These are phyloP conservation scores for Pseudohalonectria lignicola DNA, from an alignment of 2,329 filamentous ascomycete genomes.

Conservation along the genomic window DNA sequence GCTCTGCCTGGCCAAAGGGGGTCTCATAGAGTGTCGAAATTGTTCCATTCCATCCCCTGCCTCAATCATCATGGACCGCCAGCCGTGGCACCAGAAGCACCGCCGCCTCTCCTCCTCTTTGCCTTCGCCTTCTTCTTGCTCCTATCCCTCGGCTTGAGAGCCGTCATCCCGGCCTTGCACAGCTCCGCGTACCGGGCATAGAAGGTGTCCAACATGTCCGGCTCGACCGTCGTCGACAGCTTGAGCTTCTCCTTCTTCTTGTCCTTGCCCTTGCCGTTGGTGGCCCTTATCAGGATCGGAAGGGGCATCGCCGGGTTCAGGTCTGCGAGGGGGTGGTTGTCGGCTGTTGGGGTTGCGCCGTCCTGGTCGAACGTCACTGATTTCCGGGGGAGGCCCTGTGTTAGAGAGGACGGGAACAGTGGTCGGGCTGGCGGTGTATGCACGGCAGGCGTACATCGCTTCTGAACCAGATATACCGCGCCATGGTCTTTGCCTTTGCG, in stretches of 20 bases:
- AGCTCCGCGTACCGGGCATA: constrained; percentile 80
- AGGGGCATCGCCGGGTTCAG: constrained; percentile 46
- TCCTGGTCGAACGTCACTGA: constrained; percentile 6
- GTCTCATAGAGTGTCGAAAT: too few relatives aligned
- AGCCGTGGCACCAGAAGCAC: constrained; percentile 6
- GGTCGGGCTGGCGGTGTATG: not conserved
- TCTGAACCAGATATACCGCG: constrained; percentile 65
- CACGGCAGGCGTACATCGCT: constrained; percentile 46
- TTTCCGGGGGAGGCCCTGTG: not conserved
- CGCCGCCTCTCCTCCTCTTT: constrained; percentile 51
- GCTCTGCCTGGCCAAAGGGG: too few relatives aligned
- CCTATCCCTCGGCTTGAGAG: constrained; percentile 85
- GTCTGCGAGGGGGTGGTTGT: constrained; percentile 46
- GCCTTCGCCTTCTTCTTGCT: constrained; percentile 77
- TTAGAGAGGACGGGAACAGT: not conserved
- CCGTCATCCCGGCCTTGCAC: constrained; percentile 80
- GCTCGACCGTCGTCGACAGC: constrained; percentile 71
- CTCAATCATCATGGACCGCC: not conserved
- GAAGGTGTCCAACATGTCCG: constrained; percentile 67
- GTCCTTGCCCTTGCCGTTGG: constrained; percentile 61
- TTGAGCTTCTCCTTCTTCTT: constrained; percentile 53
- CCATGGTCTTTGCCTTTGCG: constrained; percentile 62
- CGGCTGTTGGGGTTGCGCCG: not conserved
- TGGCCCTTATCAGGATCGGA: constrained; percentile 72
- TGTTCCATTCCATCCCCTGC: too few relatives aligned